Conservation (phyloP, 306 rosid genomes). For the Casuarina cunninghamiana region DNA sequence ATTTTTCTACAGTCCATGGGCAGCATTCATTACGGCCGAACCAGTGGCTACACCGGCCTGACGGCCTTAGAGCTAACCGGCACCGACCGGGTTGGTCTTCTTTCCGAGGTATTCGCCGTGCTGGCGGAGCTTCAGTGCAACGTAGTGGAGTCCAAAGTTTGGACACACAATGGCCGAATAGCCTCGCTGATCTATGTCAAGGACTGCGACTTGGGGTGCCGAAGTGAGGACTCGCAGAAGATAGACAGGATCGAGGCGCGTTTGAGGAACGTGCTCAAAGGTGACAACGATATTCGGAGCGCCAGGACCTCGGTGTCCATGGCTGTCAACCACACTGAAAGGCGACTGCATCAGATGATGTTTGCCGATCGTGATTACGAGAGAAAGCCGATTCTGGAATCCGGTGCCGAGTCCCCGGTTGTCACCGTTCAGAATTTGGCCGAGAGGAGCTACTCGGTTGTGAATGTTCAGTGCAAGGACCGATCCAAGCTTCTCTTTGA, state of each 20-base stretch:
- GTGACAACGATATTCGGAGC: slow-evolving; percentile 77
- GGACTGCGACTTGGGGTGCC: slow-evolving; percentile 65
- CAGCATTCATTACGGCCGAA: slow-evolving; percentile 50
- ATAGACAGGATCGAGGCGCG: slow-evolving; percentile 65
- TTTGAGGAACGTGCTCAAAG: slow-evolving; percentile 76
- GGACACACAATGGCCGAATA: slow-evolving; percentile 96
- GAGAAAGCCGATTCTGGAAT: slow-evolving; percentile 58
- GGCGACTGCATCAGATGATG: slow-evolving; percentile 99
- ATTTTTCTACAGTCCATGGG: slow-evolving; percentile 60
- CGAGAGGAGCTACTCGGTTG: slow-evolving; percentile 81
- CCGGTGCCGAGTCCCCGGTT: slow-evolving; percentile 36
- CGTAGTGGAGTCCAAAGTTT: slow-evolving; percentile 89
- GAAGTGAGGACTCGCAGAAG: slow-evolving; percentile 68
- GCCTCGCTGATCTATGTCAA: slow-evolving; percentile 70
- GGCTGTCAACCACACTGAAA: slow-evolving; percentile 66
- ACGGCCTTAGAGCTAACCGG: slow-evolving; percentile 83
- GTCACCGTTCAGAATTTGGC: slow-evolving; percentile 86
- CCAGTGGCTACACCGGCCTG: slow-evolving; percentile 44
- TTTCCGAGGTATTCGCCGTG: slow-evolving; percentile 92
- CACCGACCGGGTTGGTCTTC: slow-evolving; percentile 86
- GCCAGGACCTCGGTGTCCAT: slow-evolving; percentile 76
- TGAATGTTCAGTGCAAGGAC: slow-evolving; percentile 86
- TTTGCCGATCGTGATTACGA: slow-evolving; percentile 82
- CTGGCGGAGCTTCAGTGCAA: slow-evolving; percentile 78
- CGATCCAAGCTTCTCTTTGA: slow-evolving; percentile 77